A percentile compares a stretch with the other conserved stretches of the same genome.
phyloP scores from a whole-genome alignment of 805 yeast genomes.

The Spathaspora passalidarum region DNA sequence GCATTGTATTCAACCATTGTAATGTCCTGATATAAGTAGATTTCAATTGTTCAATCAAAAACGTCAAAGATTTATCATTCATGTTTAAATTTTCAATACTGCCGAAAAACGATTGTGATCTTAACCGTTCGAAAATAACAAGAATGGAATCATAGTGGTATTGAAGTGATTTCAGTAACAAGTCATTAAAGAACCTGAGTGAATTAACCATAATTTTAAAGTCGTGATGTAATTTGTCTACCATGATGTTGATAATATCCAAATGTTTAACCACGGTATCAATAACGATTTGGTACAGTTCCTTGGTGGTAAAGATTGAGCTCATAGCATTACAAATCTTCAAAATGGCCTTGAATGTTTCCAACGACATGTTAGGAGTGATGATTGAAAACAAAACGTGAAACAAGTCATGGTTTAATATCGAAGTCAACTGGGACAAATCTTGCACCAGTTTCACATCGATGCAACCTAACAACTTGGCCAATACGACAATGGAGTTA shows the following conservation, averaged over 20 bases:
- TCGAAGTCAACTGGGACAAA: constrained; percentile 23
- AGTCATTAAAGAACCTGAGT: constrained; percentile 44
- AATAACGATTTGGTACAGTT: constrained; percentile 34
- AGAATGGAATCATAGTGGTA: constrained; percentile 42
- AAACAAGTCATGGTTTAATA: constrained; percentile 42
- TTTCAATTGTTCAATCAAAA: constrained; percentile 29
- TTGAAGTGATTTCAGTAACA: constrained; percentile 41
- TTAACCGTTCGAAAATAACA: constrained; percentile 44
- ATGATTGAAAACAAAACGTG: constrained; percentile 40
- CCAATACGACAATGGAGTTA: constrained; percentile 52
- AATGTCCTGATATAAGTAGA: constrained; percentile 33
- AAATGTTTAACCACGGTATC: constrained; percentile 35
- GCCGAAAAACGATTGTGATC: constrained; percentile 45
- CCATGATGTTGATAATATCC: constrained; percentile 41
- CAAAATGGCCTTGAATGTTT: constrained; percentile 45
- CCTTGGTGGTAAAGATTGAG: constrained; percentile 40
- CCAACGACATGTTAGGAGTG: constrained; percentile 39
- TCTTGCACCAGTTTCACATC: constrained; percentile 30
- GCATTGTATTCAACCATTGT: constrained; percentile 29
- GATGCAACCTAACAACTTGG: constrained; percentile 47
- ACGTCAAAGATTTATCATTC: constrained; percentile 30
- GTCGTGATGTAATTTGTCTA: constrained; percentile 43
- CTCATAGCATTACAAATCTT: constrained; percentile 41
- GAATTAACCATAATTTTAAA: constrained; percentile 41
- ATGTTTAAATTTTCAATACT: constrained; percentile 41